Base-by-base conservation (phyloP, 192 early-diverging fungal species). In the Entomortierella parvispora region DNA sequence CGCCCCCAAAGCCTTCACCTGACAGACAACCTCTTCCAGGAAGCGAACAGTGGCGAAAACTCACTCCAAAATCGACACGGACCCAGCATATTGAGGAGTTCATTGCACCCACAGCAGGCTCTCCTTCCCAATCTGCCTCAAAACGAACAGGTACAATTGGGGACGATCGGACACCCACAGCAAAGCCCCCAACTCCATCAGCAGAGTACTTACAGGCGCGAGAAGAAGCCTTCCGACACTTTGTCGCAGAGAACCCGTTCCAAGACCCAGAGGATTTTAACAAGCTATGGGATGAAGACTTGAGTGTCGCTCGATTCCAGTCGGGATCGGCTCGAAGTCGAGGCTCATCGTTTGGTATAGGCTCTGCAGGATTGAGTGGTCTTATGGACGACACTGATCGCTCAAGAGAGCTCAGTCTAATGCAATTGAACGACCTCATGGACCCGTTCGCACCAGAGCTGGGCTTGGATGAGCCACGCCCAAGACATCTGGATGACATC, bases 11-110 rank as follows among this genome's bases (percentile, higher is more conserved):
- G 37, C 65, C 74, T 37, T 46, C 55, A n/a, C 55, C 65, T 3
- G 74, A 77, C 8, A 59, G 74, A 50, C 46, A 55, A 20, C 65
- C 58, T 0, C 49, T 77, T 26, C 65, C 74, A 58, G 74, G 74
- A 61, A 68, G 65, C 43, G 46, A 58, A 32, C 26, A 68, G 2
- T 77, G 74, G 74, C 54, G 48, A 32, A 77, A 77, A 25, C 49
- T 77, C 4, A 77, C 74, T 6, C 74, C 74, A 25, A 77, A 54
- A 32, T 58, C 74, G 23, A 23, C 52, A 9, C 31, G 74, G 32
- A 77, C 74, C 23, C 61, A 40, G 9, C 51, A 64, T 29, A 63
- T 77, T 18, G 51, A 62, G 26, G 49, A 63, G 18, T 32, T 45
- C 4, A 48, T 47, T 9, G 55, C 50, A n/a, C 42, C 40, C 23